A percentile compares a stretch with the other conserved stretches of the same genome.
Evolutionary conservation across 495 filamentous ascomycete species (phyloP).

Genomic region (Glonium stellatum): DNA sequence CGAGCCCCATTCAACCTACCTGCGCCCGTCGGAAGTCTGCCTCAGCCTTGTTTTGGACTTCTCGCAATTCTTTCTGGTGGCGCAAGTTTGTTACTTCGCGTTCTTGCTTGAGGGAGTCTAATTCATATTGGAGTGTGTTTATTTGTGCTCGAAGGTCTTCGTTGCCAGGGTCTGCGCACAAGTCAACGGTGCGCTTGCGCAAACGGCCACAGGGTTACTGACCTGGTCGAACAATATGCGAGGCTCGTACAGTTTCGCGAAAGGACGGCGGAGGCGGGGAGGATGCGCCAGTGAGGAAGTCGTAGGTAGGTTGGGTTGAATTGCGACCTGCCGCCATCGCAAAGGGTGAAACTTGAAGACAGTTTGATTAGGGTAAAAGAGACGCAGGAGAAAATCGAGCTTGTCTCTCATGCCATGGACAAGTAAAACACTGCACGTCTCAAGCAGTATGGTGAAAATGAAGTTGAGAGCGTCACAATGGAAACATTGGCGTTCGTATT

Average conservation of each 20-base stretch:
- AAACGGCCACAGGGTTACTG: constrained; percentile 36
- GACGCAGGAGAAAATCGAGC: neutral
- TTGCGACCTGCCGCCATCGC: neutral
- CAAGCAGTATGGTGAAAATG: neutral
- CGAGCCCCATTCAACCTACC: constrained; percentile 4
- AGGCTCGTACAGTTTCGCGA: constrained; percentile 4
- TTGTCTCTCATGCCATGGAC: neutral
- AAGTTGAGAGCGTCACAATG: neutral
- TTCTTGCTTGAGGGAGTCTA: constrained; percentile 74
- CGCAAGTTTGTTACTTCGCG: constrained; percentile 67
- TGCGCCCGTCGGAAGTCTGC: constrained; percentile 79
- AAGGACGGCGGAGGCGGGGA: neutral
- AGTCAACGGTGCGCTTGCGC: constrained; percentile 8
- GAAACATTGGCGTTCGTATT: neutral
- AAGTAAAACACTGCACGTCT: neutral
- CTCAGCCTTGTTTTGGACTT: constrained; percentile 65
- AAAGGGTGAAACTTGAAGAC: neutral
- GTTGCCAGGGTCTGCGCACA: constrained; percentile 40
- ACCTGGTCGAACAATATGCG: neutral
- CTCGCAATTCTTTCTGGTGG: constrained; percentile 76
- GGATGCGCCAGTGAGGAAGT: constrained; percentile 4
- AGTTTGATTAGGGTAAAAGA: too few species aligned
- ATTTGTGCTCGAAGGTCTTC: constrained; percentile 63
- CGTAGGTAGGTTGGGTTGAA: constrained; percentile 4
- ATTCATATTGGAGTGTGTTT: constrained; percentile 61